Base-by-base conservation (phyloP, 305 asterid genomes). In the Fraxinus angustifolia region DNA sequence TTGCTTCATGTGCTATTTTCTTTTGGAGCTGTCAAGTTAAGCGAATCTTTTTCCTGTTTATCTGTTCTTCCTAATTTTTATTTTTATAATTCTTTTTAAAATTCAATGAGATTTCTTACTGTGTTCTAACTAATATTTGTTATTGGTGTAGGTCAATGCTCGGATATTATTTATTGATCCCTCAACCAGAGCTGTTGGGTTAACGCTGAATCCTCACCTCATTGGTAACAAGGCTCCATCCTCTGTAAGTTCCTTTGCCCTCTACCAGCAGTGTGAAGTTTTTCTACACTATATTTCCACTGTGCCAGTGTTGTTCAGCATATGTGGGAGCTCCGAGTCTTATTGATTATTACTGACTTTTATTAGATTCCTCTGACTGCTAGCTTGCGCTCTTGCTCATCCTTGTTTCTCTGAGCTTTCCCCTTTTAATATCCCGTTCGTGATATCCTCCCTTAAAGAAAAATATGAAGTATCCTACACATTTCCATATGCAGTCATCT, bases 141-240 rank as follows among this genome's bases (percentile, higher is more conserved):
- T 81, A 75, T 82, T 83, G 70, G 40, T 86, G 78, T 81, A 96
- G 99, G 90, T 94, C 88, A 92, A 88, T 89, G 97, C 99, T 53
- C 96, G 98, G 75, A 92, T 96, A 88, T 87, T 96, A 87, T 96
- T 96, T 87, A 90, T 96, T 81, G 99, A 96, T 79, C 97, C 99
- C 81, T 84, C 93, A 74, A 92, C 93, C 75, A 90, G 99, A 88
- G 97, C 99, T 89, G 91, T 94, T 85, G 99, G 99, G 48, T 90
- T 96, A 85, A 93, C 99, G 26, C 73, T 96, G 91, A 96, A 91
- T 82, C 93, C 97, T 79, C 88, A 88, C 81, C 92, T 96, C 77
- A 93, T 94, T 86, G 83, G 84, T 73, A 93, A 94, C 88, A 92
- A 83, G 85, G 93, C 98, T 80, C 93, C 98, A 75, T 84, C 95